phyloP scores from a whole-genome alignment of 2,329 filamentous ascomycete genomes.

The Didymella exigua region DNA sequence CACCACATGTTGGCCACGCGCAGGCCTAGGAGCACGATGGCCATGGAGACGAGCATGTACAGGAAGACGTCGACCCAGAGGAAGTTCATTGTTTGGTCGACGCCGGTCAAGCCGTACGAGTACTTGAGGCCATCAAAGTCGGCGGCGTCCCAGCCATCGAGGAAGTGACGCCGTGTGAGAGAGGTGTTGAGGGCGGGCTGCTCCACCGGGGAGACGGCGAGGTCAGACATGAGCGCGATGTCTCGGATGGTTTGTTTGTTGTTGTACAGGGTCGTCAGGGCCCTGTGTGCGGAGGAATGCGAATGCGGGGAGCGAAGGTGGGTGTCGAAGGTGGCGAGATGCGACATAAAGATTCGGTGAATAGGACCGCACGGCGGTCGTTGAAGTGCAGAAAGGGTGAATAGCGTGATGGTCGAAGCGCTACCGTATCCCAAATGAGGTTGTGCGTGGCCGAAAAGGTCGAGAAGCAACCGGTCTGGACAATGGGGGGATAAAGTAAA shows the following conservation, averaged over 20 bases:
- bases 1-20: conserved; percentile 51
- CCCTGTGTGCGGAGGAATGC: conserved; percentile 9
- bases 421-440: conserved; percentile 27
- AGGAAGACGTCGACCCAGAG: conserved; percentile 54
- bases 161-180: conserved; percentile 31
- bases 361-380: conserved; percentile 17
- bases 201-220: conserved; percentile 18
- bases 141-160: conserved; percentile 40
- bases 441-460: conserved; percentile 18
- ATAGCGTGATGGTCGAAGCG: conserved; percentile 15
- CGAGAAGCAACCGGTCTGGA: conserved; percentile 24
- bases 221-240: conserved; percentile 31
- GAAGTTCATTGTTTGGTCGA: conserved; percentile 56
- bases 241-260: conserved; percentile 8
- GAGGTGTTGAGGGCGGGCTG: conserved; percentile 13
- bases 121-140: conserved; percentile 43
- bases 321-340: conserved; percentile 11
- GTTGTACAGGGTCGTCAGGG: conserved; percentile 9
- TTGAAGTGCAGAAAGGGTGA: conserved; percentile 6
- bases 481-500: conserved; percentile 28
- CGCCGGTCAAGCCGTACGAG: conserved; percentile 54
- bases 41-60: conserved; percentile 43
- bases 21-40: conserved; percentile 48
- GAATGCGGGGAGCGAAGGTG: conserved; percentile 15
- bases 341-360: conserved; percentile 14